Evolutionary conservation across 176 grass and related monocot genomes (phyloP).

Genomic region (Thinopyrum elongatum): DNA sequence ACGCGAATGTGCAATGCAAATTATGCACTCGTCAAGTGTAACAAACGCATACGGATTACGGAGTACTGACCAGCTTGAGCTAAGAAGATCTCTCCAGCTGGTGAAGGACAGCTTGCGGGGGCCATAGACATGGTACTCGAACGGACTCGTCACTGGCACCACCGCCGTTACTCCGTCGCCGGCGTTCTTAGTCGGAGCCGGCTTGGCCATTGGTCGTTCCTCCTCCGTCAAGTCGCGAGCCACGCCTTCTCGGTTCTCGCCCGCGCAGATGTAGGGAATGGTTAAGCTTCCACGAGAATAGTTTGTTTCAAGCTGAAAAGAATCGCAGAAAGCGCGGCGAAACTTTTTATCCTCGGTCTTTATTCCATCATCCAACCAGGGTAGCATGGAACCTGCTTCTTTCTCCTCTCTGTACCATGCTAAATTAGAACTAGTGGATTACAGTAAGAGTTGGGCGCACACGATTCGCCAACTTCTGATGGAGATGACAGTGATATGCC

Average conservation of each 20-base stretch:
- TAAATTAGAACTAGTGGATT: neutral
- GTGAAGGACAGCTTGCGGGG: constrained; percentile 62
- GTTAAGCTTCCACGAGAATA: neutral
- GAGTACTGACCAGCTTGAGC: constrained; percentile 64
- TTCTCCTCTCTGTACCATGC: neutral
- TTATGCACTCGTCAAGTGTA: neutral
- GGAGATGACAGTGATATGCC: neutral
- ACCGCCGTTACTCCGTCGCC: neutral
- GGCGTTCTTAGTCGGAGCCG: constrained; percentile 11
- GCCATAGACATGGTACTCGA: constrained; percentile 63
- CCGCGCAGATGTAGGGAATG: neutral
- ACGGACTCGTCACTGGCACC: constrained; percentile 14
- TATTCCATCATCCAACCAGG: neutral
- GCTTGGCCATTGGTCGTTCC: constrained; percentile 22
- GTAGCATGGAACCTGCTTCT: constrained; percentile 32
- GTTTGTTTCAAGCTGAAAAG: constrained; percentile 15
- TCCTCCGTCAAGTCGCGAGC: neutral
- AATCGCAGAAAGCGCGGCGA: constrained; percentile 32
- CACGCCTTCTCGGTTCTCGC: no score
- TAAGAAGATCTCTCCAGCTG: constrained; percentile 71
- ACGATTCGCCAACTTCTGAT: neutral
- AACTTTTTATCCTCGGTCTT: constrained; percentile 31
- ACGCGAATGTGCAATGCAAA: neutral
- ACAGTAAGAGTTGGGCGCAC: neutral
- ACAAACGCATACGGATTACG: neutral